phyloP scores from a whole-genome alignment of 768 basidiomycete species.

The Pleurotus sapidus region DNA sequence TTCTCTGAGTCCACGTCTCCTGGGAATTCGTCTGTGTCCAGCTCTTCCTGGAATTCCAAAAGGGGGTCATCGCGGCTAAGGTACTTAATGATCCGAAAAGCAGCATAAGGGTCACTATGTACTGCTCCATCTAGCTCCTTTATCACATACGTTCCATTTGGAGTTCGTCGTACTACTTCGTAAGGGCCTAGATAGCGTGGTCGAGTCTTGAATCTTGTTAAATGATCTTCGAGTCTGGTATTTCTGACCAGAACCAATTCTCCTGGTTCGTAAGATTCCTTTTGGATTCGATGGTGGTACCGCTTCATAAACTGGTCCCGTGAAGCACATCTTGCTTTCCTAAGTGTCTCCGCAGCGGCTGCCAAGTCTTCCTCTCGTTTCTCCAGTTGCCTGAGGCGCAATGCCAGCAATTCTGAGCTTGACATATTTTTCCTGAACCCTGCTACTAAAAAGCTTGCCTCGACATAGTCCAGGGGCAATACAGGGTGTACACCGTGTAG shows the following conservation, averaged over 20 bases:
- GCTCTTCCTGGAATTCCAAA: too few relatives aligned
- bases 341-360: not conserved
- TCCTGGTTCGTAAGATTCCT: constrained; percentile 26
- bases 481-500: constrained; percentile 30
- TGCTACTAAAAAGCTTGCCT: not conserved
- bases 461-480: constrained; percentile 24
- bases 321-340: not conserved
- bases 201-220: constrained; percentile 22
- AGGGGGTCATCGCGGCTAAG: too few relatives aligned
- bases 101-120: not conserved
- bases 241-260: constrained; percentile 33
- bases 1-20: too few relatives aligned
- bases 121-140: constrained; percentile 18
- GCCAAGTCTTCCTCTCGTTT: not conserved
- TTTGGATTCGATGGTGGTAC: constrained; percentile 13
- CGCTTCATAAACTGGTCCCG: not conserved
- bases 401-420: too few relatives aligned
- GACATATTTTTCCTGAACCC: too few relatives aligned
- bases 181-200: constrained; percentile 31
- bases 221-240: constrained; percentile 23
- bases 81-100: not conserved
- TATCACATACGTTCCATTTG: constrained; percentile 24
- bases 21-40: too few relatives aligned
- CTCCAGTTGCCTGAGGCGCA: not conserved
- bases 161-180: constrained; percentile 23